Evolutionary conservation across 2,329 filamentous ascomycete genomes (phyloP).

Genomic region (Calonectria pseudoreteaudii): DNA sequence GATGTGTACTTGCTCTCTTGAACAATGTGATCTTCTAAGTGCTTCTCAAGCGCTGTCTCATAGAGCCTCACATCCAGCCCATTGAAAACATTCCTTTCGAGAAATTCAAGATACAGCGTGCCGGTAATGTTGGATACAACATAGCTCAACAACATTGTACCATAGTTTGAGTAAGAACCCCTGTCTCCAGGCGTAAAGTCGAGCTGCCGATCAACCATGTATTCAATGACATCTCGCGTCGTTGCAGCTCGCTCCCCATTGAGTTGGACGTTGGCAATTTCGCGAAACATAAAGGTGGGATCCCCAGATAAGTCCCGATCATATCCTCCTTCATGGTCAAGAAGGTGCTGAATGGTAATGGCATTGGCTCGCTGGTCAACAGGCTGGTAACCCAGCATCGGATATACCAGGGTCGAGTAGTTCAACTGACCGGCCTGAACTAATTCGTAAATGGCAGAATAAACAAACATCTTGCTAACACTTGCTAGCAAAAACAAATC

Average conservation of each 20-base stretch:
- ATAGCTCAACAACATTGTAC: conserved; percentile 26
- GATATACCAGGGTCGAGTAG: conserved; percentile 24
- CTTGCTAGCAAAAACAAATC: conserved; percentile 33
- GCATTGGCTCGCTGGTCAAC: conserved; percentile 13
- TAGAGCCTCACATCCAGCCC: conserved; percentile 28
- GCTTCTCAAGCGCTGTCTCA: conserved; percentile 14
- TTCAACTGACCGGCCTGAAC: not conserved
- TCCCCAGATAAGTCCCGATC: conserved; percentile 19
- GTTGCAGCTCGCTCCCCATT: conserved; percentile 27
- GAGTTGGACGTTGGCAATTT: conserved; percentile 17
- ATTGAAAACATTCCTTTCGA: conserved; percentile 26
- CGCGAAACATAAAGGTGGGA: conserved; percentile 18
- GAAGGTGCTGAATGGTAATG: conserved; percentile 32
- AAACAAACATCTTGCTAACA: conserved; percentile 32
- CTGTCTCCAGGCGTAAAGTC: conserved; percentile 25
- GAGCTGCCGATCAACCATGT: conserved; percentile 24
- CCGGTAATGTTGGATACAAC: conserved; percentile 28
- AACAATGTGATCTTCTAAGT: conserved; percentile 24
- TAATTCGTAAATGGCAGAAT: conserved; percentile 25
- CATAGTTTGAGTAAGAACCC: conserved; percentile 33
- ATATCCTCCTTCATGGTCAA: conserved; percentile 29
- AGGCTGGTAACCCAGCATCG: conserved; percentile 26
- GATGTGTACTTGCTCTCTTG: conserved; percentile 28
- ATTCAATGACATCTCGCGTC: conserved; percentile 30
- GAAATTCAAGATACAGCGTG: conserved; percentile 28